phyloP scores from a whole-genome alignment of 202 grass and related monocot genomes.

The Tripidium arundinaceum region DNA sequence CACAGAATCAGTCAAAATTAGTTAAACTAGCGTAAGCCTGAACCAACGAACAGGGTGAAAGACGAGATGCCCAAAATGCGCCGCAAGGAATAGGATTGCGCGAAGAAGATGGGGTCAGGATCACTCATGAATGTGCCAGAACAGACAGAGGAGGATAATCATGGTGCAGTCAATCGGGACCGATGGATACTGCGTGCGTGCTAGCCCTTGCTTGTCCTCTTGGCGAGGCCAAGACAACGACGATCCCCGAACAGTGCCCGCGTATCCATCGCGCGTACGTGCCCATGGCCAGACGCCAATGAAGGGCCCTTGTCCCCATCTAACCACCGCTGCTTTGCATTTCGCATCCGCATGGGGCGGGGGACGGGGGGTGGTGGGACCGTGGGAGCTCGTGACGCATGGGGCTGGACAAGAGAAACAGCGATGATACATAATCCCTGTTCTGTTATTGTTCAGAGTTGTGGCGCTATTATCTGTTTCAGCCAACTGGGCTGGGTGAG shows the following conservation, averaged over 20 bases:
- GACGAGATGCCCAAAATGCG: too few species aligned
- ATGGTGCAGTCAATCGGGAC: background rate
- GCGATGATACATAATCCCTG: too few species aligned
- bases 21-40: too few species aligned
- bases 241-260: conserved; percentile 5
- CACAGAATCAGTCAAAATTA: too few species aligned
- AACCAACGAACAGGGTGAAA: too few species aligned
- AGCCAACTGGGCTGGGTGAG: too few species aligned
- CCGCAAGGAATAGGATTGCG: background rate
- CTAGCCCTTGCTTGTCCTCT: background rate
- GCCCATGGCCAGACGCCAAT: conserved; percentile 22
- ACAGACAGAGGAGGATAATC: background rate
- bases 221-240: background rate
- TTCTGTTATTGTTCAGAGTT: too few species aligned
- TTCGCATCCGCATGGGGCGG: background rate
- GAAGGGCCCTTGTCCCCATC: conserved; percentile 26
- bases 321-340: conserved; percentile 6
- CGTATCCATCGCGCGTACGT: background rate
- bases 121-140: too few species aligned
- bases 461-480: background rate
- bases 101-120: too few species aligned
- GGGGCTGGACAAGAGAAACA: too few species aligned
- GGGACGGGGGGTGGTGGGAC: too few species aligned
- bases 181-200: background rate
- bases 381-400: background rate